A percentile compares a stretch with the other conserved stretches of the same genome.
Evolutionary conservation across 192 early-diverging fungal species (phyloP).

Genomic region (Backusella australiensis): DNA sequence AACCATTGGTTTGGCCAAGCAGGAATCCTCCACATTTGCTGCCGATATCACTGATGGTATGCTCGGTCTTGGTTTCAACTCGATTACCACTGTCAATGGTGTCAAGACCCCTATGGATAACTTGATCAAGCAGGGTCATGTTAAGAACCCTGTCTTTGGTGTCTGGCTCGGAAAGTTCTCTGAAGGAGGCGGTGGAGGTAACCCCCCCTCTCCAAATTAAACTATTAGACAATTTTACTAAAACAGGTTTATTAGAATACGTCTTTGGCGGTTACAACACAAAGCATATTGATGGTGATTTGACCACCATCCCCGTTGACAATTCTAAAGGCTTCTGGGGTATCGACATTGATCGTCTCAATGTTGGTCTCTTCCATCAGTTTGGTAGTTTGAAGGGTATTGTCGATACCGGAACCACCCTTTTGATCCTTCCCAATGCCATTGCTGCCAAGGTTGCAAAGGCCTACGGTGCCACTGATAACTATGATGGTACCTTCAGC

Average conservation of each 20-base stretch:
- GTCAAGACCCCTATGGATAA: constrained; percentile 51
- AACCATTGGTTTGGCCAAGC: constrained; percentile 27
- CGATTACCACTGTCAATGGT: constrained; percentile 23
- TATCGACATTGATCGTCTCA: background rate
- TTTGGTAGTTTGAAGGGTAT: constrained; percentile 34
- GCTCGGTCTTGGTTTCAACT: constrained; percentile 33
- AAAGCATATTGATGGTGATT: background rate
- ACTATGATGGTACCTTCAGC: constrained; percentile 29
- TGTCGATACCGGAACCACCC: constrained; percentile 65
- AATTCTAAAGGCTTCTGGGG: constrained; percentile 12
- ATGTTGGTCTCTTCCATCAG: background rate
- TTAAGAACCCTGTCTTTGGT: constrained; percentile 66
- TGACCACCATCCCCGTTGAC: constrained; percentile 14
- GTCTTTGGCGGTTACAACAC: constrained; percentile 17
- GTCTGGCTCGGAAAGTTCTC: constrained; percentile 61
- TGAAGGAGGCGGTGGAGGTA: constrained; percentile 21
- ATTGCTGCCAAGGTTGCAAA: constrained; percentile 48
- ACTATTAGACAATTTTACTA: too few relatives aligned
- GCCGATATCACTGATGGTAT: constrained; percentile 23
- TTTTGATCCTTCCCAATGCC: constrained; percentile 57
- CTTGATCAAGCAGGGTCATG: constrained; percentile 49
- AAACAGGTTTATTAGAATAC: background rate
- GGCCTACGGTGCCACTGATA: constrained; percentile 37
- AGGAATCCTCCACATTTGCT: constrained; percentile 19
- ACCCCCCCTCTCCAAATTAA: too few relatives aligned